Evolutionary conservation across 345 rosid species (phyloP), one percentile per base, ranked within the genome.

Genomic region (Erucastrum elatum): DNA sequence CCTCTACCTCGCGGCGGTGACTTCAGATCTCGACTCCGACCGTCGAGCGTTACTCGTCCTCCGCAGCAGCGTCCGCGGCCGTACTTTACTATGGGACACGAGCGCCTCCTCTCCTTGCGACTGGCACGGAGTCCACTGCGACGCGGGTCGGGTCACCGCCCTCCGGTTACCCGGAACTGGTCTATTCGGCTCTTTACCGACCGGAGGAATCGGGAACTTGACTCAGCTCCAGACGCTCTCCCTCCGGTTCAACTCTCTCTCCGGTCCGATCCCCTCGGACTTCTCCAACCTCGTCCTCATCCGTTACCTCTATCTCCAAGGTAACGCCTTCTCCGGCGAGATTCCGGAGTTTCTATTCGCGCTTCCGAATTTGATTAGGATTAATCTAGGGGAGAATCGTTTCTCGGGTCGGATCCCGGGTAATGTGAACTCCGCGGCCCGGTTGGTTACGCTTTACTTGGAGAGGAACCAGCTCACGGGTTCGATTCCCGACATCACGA

Each of bases 81-180:
- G 97, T 8, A 70, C 88, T 0, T 85, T 85, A 17, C 82, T 87
- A 61, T 95, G 99, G 99, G 88, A 90, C 78, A 61, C 64, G 16
- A 65, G 82, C 2, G 78, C 79, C 30, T 58, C 82, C 66, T 70
- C 82, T 72, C 96, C 98, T 0, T 95, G 99, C 68, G 66, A 68
- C 0, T 95, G 98, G 98, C 82, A 76, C 2, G 99, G 99, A 17
- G 96, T 95, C 21, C 2, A 0, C 4, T 95, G 99, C 58, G 67
- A 34, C 5, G 13, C 68, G 8, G 77, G 80, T 64, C 87, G 94
- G 6, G 96, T 93, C 6, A 74, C 83, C 0, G 79, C 10, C 41
- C 88, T 95, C 6, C 88, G 90, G 29, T 76, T 95, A 10, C 99
- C 99, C 21, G 98, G 96, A 6, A 81, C 85, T 15, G 95, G 97